Percentiles rank a stretch among this genome's conserved stretches.
These are phyloP conservation scores for Williopsis jadinii DNA, from an alignment of 1,139 yeast species.

Conservation along the genomic window DNA sequence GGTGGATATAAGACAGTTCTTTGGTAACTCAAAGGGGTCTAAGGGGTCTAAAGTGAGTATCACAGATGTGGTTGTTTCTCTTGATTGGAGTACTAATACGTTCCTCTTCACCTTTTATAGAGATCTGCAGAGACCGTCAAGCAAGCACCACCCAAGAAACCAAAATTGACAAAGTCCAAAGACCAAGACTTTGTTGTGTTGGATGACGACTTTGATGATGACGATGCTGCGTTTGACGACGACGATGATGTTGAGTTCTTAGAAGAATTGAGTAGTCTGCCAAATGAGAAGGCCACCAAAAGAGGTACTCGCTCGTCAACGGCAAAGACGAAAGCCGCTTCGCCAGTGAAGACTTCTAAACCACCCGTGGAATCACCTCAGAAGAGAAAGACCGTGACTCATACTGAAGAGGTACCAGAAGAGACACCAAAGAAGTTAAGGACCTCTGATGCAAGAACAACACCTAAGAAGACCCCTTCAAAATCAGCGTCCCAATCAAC, in stretches of 20 bases:
- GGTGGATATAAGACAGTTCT: conserved; percentile 38
- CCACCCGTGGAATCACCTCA: conserved; percentile 1
- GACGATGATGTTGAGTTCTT: conserved; percentile 15
- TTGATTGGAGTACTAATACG: too few species aligned
- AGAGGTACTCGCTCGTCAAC: conserved; percentile 3
- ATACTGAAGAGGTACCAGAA: not conserved
- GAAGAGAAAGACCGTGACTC: conserved; percentile 1
- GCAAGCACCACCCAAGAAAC: conserved; percentile 2
- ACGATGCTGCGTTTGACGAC: conserved; percentile 7
- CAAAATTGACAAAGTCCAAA: not conserved
- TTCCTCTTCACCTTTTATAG: too few species aligned
- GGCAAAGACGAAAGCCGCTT: not conserved
- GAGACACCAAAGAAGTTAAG: not conserved
- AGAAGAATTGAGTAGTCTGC: conserved; percentile 8
- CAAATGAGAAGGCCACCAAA: conserved; percentile 4
- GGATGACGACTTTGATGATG: conserved; percentile 13
- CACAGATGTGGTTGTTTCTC: too few species aligned
- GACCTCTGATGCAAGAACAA: not conserved
- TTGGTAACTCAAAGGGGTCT: conserved; percentile 16
- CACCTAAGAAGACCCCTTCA: conserved; percentile 4
- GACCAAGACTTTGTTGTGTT: conserved; percentile 6
- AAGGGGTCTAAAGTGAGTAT: too few species aligned
- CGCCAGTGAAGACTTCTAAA: conserved; percentile 5
- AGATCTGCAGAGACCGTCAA: not conserved
- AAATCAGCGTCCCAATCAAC: conserved; percentile 4